Conservation (phyloP, 345 rosid genomes). For the Salix udensis region DNA sequence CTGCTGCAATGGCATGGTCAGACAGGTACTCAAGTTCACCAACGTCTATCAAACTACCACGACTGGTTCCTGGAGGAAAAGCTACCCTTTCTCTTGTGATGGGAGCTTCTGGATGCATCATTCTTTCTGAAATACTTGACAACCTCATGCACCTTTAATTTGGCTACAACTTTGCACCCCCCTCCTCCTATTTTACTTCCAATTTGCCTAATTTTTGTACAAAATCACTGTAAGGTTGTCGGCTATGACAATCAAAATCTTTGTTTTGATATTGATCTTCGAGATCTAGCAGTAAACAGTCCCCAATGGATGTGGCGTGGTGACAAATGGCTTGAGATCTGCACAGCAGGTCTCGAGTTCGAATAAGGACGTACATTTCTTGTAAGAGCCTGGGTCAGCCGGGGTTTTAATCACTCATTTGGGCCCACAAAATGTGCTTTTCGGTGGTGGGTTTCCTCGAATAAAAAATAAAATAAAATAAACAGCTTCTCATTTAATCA, state of each 20-base stretch:
- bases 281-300: no score
- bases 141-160: slow-evolving; percentile 1
- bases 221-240: neutral
- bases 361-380: no score
- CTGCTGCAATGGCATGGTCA: slow-evolving; percentile 96
- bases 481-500: no score
- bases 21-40: slow-evolving; percentile 58
- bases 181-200: neutral
- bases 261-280: no score
- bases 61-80: slow-evolving; percentile 74
- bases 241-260: neutral
- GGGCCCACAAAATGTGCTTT: no score
- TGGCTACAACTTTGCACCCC: neutral
- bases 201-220: neutral
- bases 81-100: slow-evolving; percentile 54
- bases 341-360: no score
- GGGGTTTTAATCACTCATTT: no score
- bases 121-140: slow-evolving; percentile 53
- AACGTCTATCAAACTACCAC: slow-evolving; percentile 25
- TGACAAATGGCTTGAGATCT: no score
- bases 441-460: no score
- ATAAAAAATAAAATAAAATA: no score
- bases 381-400: no score
- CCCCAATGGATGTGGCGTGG: no score
- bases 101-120: slow-evolving; percentile 57